Evolutionary conservation across 345 rosid genomes (phyloP).

Genomic region (Citrus medica): DNA sequence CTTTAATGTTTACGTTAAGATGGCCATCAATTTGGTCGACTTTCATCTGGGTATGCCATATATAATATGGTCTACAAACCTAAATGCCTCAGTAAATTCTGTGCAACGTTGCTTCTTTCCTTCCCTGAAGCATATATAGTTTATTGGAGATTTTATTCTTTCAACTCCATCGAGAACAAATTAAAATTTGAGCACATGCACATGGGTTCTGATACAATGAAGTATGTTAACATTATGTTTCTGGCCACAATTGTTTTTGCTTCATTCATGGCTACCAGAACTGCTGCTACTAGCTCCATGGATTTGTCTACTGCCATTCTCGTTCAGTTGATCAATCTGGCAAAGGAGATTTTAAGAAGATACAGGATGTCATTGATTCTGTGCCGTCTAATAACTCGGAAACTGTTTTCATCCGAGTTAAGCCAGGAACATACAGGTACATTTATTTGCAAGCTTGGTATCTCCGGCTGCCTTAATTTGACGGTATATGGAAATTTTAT

Average conservation of each 20-base stretch:
- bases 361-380: constrained; percentile 67
- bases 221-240: neutral
- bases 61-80: neutral
- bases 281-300: neutral
- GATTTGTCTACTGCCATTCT: constrained; percentile 41
- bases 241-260: constrained; percentile 8
- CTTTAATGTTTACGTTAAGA: constrained; percentile 5
- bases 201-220: constrained; percentile 10
- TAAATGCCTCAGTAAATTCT: constrained; percentile 13
- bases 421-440: constrained; percentile 72
- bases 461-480: neutral
- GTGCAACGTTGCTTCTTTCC: constrained; percentile 17
- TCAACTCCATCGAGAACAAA: constrained; percentile 27
- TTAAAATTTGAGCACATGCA: constrained; percentile 9
- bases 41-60: constrained; percentile 10
- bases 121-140: constrained; percentile 12
- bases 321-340: constrained; percentile 67
- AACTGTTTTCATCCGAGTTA: constrained; percentile 49
- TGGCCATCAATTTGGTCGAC: constrained; percentile 22
- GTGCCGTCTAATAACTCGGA: constrained; percentile 52
- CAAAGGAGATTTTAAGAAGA: constrained; percentile 56
- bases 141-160: constrained; percentile 3
- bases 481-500: neutral
- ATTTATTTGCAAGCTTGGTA: neutral
- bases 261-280: constrained; percentile 16